Conservation (phyloP, 352 stramenopile genomes). For the Phytopythium mirpurense region DNA sequence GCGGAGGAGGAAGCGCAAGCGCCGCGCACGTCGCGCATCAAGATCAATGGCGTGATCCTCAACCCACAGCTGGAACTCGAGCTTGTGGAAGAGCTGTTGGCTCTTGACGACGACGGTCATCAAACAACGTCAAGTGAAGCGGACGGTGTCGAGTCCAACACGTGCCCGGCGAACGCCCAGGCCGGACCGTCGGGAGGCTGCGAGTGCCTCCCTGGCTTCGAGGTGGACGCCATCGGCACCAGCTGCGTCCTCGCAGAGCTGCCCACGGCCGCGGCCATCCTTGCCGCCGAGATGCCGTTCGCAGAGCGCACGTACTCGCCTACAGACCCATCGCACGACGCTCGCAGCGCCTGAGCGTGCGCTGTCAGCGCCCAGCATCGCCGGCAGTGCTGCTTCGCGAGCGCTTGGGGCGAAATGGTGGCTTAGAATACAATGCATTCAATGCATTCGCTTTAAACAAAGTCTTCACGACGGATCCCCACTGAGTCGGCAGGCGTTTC, state of each 20-base stretch:
- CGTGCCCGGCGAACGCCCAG: conserved; percentile 33
- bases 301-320: neutral
- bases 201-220: conserved; percentile 38
- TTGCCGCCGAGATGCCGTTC: neutral
- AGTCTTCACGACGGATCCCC: too few relatives aligned
- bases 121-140: neutral
- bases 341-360: neutral
- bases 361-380: neutral
- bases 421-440: too few relatives aligned
- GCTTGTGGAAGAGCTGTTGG: conserved; percentile 8
- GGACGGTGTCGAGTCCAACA: neutral
- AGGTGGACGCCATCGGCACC: conserved; percentile 17
- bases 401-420: too few relatives aligned
- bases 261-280: neutral
- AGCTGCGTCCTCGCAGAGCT: conserved; percentile 26
- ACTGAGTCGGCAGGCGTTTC: too few relatives aligned
- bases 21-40: conserved; percentile 30
- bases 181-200: conserved; percentile 26
- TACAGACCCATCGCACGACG: neutral
- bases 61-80: conserved; percentile 22
- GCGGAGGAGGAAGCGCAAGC: conserved; percentile 2
- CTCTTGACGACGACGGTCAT: conserved; percentile 9
- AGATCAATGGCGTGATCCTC: conserved; percentile 64
- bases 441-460: too few relatives aligned
- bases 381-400: neutral